phyloP scores from a whole-genome alignment of 495 filamentous ascomycete species.

The Cetradonia linearis region DNA sequence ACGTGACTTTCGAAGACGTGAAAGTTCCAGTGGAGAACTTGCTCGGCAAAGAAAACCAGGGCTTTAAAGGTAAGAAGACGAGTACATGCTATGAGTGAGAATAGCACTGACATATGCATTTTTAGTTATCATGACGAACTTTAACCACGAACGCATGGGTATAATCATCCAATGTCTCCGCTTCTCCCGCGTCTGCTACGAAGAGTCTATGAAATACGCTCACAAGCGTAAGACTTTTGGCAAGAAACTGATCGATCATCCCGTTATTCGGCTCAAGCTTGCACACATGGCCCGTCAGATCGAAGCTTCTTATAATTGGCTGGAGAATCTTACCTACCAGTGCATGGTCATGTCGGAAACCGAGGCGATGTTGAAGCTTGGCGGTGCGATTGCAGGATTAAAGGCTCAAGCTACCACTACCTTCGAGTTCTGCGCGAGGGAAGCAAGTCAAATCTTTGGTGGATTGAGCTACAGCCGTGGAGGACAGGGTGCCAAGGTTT shows the following conservation, averaged over 20 bases:
- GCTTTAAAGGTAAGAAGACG: slow-evolving; percentile 66
- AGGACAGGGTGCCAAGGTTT: slow-evolving; percentile 81
- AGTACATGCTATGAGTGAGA: background rate
- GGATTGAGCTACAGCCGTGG: slow-evolving; percentile 87
- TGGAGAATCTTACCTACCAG: slow-evolving; percentile 94
- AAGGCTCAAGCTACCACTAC: slow-evolving; percentile 89
- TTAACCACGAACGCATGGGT: slow-evolving; percentile 97
- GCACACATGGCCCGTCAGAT: slow-evolving; percentile 98
- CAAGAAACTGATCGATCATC: slow-evolving; percentile 91
- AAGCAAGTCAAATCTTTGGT: slow-evolving; percentile 96
- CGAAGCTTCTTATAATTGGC: slow-evolving; percentile 90
- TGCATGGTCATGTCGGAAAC: slow-evolving; percentile 85
- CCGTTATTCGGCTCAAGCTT: slow-evolving; percentile 94
- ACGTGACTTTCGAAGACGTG: slow-evolving; percentile 95
- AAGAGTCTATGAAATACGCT: slow-evolving; percentile 90
- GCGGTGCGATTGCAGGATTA: slow-evolving; percentile 84
- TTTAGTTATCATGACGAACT: slow-evolving; percentile 90
- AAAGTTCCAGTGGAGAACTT: slow-evolving; percentile 98
- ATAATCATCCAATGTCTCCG: slow-evolving; percentile 96
- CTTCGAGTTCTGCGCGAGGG: slow-evolving; percentile 94
- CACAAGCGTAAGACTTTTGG: slow-evolving; percentile 94
- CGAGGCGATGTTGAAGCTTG: slow-evolving; percentile 91
- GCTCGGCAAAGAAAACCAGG: slow-evolving; percentile 94
- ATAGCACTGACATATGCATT: slow-evolving; percentile 17
- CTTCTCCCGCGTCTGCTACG: slow-evolving; percentile 94